These are phyloP conservation scores for Juncus inflexus DNA, from an alignment of 176 grass and related monocot genomes.

Conservation along the genomic window DNA sequence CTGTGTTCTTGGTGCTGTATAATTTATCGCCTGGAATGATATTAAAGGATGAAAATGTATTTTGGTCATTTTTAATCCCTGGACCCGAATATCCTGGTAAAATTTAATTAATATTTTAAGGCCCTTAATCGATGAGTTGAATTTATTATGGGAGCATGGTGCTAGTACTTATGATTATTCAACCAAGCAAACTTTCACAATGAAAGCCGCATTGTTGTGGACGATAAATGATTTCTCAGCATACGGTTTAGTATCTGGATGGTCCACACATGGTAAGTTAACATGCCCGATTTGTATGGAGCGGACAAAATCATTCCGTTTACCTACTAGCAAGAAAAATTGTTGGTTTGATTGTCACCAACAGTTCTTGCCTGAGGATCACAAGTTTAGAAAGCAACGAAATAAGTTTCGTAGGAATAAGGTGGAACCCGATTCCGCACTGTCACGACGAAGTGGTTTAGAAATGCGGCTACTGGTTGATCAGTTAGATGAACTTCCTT, in stretches of 20 bases:
- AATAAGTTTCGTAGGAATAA: too few species aligned
- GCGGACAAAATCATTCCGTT: slow-evolving; percentile 2
- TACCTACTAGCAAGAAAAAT: not conserved
- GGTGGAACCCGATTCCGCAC: too few species aligned
- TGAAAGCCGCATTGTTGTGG: slow-evolving; percentile 9
- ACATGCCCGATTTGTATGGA: slow-evolving; percentile 16
- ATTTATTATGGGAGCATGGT: not conserved
- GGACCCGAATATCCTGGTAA: not conserved
- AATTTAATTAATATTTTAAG: not conserved
- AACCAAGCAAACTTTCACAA: not conserved
- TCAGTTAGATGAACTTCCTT: too few species aligned
- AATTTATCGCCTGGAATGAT: slow-evolving; percentile 3
- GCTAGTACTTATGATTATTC: not conserved
- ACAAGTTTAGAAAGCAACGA: too few species aligned
- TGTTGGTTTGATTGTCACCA: not conserved
- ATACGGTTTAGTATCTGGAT: not conserved
- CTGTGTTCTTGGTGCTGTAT: slow-evolving; percentile 13
- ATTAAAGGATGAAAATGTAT: slow-evolving; percentile 5
- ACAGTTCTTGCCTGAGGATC: too few species aligned
- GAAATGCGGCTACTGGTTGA: not conserved
- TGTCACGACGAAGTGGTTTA: not conserved
- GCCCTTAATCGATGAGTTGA: slow-evolving; percentile 1
- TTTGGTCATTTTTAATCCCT: not conserved
- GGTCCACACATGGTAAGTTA: slow-evolving; percentile 1
- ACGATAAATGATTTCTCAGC: slow-evolving; percentile 17